A percentile compares a stretch with the other conserved stretches of the same genome.
phyloP scores from a whole-genome alignment of 495 filamentous ascomycete genomes.

The Penicillium goetzii region DNA sequence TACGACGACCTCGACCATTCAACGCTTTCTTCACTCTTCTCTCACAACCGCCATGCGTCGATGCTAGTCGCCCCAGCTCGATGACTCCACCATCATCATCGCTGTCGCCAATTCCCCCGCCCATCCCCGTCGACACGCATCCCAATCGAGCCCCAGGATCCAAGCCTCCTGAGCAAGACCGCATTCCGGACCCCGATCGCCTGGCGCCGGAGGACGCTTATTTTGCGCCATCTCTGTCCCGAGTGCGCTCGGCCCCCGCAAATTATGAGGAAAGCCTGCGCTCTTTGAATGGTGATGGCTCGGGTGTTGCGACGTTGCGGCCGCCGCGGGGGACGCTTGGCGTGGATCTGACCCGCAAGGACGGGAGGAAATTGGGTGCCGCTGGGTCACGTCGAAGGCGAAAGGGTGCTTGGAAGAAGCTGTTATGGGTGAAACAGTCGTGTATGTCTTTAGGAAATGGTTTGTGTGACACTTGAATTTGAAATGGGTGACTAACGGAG shows the following conservation, averaged over 20 bases:
- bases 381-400: constrained; percentile 63
- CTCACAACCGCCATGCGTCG: constrained; percentile 33
- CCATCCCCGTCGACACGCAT: constrained; percentile 51
- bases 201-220: constrained; percentile 87
- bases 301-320: constrained; percentile 42
- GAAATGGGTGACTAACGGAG: constrained; percentile 9
- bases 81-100: constrained; percentile 47
- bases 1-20: constrained; percentile 6
- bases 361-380: constrained; percentile 55
- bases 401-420: constrained; percentile 83
- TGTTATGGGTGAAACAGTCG: constrained; percentile 96
- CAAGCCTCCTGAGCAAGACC: constrained; percentile 48
- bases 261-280: constrained; percentile 44
- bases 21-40: constrained; percentile 1
- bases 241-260: constrained; percentile 52
- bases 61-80: constrained; percentile 39
- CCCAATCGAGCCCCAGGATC: constrained; percentile 43
- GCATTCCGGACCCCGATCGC: constrained; percentile 59
- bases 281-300: constrained; percentile 36
- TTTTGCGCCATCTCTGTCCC: constrained; percentile 60
- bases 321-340: constrained; percentile 42
- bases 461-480: neutral
- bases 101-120: constrained; percentile 42
- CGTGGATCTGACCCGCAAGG: constrained; percentile 33
- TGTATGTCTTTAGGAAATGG: constrained; percentile 57